Percentiles rank a stretch among this genome's conserved stretches.
Conservation (phyloP, 2,329 filamentous ascomycete genomes). For the Aureobasidium sp. region DNA sequence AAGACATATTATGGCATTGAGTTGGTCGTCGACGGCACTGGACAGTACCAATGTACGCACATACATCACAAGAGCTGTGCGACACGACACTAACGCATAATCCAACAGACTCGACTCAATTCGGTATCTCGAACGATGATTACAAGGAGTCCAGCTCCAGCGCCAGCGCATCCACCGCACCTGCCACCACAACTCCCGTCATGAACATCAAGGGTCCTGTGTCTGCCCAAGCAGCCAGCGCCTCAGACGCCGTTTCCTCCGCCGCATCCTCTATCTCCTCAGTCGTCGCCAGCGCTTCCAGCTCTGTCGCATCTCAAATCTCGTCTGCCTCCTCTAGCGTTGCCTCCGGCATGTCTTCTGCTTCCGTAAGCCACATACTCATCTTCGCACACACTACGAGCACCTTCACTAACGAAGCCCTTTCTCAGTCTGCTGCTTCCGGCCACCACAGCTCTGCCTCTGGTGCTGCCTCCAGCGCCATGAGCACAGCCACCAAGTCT, state of each 20-base stretch:
- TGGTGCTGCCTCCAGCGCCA: not conserved
- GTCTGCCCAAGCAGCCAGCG: conserved; percentile 23
- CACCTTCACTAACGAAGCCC: not conserved
- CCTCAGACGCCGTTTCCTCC: conserved; percentile 3
- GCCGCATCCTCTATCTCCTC: conserved; percentile 16
- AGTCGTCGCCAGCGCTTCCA: not conserved
- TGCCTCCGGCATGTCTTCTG: not conserved
- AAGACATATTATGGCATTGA: conserved; percentile 55
- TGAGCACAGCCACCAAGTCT: conserved; percentile 17
- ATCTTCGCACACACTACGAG: not conserved
- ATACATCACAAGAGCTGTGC: not conserved
- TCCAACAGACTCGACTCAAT: conserved; percentile 47
- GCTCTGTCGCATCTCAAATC: not conserved
- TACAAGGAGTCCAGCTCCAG: conserved; percentile 24
- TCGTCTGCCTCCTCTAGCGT: conserved; percentile 1
- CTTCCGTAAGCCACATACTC: conserved; percentile 35
- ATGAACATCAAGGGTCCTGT: conserved; percentile 20
- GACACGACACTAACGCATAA: not conserved
- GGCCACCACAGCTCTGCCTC: not conserved
- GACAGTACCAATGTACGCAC: conserved; percentile 48
- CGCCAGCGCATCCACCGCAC: conserved; percentile 20
- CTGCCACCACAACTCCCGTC: conserved; percentile 18
- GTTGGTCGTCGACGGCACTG: conserved; percentile 52
- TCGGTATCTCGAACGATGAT: conserved; percentile 48
- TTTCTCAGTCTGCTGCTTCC: not conserved